Evolutionary conservation across 2,329 filamentous ascomycete genomes (phyloP), one percentile per base, ranked within the genome.

Genomic region (Mollisiaceae sp.): DNA sequence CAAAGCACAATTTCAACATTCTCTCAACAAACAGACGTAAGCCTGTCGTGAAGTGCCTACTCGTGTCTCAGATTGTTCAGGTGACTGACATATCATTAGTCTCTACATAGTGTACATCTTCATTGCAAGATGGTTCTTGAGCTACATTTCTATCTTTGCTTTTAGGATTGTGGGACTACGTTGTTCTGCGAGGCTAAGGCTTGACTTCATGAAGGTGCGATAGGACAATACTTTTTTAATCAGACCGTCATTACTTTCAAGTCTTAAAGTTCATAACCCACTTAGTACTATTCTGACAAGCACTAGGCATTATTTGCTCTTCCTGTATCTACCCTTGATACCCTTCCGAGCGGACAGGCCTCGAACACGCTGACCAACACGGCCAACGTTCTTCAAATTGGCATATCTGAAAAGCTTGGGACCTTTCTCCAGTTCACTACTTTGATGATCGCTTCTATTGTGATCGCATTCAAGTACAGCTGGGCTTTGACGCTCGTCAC

Each of bases 61-160:
- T 61, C 18, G 1, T n/a, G 3, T 35, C 1, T 12, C 14, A 2
- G 8, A 3, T 47, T 14, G 32, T 61, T 22, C 15, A n/a, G n/a
- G 24, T 41, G 2, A 45, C 43, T 20, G 12, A 39, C 59, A 62
- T 35, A 8, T 14, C 41, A 36, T 18, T 66, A 87, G 85, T 1
- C 78, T 93, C 0, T 91, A 89, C 76, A 87, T 93, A 72, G 84
- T 93, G 62, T 86, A 87, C 63, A 80, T 93, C 8, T 93, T 93
- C 75, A 77, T 93, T 47, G 89, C 80, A 15, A 86, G 89, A 57
- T 88, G 91, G 69, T 73, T 79, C 20, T 78, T 91, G 47, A 86
- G 85, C 66, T 92, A 91, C 68, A 78, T 89, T 65, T 84, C 84
- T 69, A 86, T 85, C 76, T 86, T 88, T 71, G 79, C 80, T 43